Percentiles rank a stretch among this genome's conserved stretches.
phyloP scores from a whole-genome alignment of 2,329 filamentous ascomycete species.

The Cordyceps javanica region DNA sequence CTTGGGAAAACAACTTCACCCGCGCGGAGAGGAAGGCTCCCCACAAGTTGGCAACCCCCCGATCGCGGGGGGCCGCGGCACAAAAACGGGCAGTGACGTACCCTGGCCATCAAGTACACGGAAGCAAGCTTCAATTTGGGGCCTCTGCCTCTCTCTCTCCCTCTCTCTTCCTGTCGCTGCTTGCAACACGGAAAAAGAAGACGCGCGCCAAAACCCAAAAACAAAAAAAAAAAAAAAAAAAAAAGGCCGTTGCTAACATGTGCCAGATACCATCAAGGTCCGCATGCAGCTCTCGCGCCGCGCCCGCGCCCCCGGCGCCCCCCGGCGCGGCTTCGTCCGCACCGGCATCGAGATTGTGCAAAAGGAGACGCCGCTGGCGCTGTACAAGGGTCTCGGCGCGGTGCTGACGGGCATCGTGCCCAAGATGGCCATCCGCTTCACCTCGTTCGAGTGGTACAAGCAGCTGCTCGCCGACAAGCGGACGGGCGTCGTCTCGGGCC shows the following conservation, averaged over 20 bases:
- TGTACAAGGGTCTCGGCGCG: conserved; percentile 98
- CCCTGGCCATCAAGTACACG: too few species aligned
- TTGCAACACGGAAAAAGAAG: neutral
- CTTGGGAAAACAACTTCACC: neutral
- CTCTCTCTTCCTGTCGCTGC: too few species aligned
- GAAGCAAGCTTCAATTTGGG: too few species aligned
- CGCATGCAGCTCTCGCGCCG: conserved; percentile 96
- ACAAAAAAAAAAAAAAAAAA: conserved; percentile 1
- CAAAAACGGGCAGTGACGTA: conserved; percentile 2
- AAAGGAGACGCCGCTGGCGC: conserved; percentile 82
- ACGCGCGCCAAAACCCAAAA: neutral
- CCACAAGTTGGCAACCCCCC: neutral
- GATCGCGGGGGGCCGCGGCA: conserved; percentile 7
- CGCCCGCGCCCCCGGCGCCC: conserved; percentile 73
- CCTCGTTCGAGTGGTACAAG: conserved; percentile 95
- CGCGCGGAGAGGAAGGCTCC: conserved; percentile 5
- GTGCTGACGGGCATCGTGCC: conserved; percentile 94
- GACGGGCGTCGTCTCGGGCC: conserved; percentile 62
- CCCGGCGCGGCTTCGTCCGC: conserved; percentile 78
- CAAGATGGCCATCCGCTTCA: conserved; percentile 99
- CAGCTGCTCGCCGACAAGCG: conserved; percentile 64
- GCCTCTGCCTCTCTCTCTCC: too few species aligned
- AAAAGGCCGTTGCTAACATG: conserved; percentile 10
- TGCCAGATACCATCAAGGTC: conserved; percentile 88
- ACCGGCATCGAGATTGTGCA: conserved; percentile 83